Evolutionary conservation across 192 early-diverging fungal species (phyloP).

Genomic region (Backusella tarrabulga): DNA sequence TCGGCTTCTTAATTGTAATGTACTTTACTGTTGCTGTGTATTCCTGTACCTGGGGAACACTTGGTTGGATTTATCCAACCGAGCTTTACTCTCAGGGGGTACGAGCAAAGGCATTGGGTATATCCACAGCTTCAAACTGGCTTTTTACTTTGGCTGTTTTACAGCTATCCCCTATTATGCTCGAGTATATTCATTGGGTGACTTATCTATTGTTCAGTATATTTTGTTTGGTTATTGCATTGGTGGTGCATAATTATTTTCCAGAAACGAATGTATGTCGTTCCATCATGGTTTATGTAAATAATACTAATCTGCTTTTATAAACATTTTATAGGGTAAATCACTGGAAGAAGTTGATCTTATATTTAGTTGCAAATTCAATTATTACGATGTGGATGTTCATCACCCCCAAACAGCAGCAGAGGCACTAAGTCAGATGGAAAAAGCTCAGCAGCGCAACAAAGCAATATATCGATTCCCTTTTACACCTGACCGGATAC

Average conservation of each 20-base stretch:
- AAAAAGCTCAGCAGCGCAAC: slow-evolving; percentile 11
- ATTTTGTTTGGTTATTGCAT: slow-evolving; percentile 55
- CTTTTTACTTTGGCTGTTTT: slow-evolving; percentile 75
- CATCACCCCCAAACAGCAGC: slow-evolving; percentile 36
- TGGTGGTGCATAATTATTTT: slow-evolving; percentile 63
- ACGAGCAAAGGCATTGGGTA: slow-evolving; percentile 79
- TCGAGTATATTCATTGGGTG: slow-evolving; percentile 60
- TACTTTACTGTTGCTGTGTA: slow-evolving; percentile 73
- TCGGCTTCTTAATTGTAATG: slow-evolving; percentile 54
- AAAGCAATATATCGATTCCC: slow-evolving; percentile 7
- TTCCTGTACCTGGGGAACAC: slow-evolving; percentile 79
- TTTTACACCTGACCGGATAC: slow-evolving; percentile 7
- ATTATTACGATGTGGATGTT: slow-evolving; percentile 26
- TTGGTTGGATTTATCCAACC: slow-evolving; percentile 76
- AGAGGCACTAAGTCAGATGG: slow-evolving; percentile 20
- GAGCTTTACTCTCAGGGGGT: slow-evolving; percentile 79
- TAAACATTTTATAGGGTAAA: slow-evolving; percentile 21
- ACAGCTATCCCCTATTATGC: slow-evolving; percentile 66
- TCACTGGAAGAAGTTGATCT: slow-evolving; percentile 38
- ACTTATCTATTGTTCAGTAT: slow-evolving; percentile 68
- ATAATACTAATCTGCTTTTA: neutral
- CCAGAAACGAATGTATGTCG: slow-evolving; percentile 73
- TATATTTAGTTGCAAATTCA: slow-evolving; percentile 31
- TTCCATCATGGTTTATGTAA: neutral
- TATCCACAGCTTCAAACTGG: slow-evolving; percentile 88